Conservation (phyloP, 345 rosid genomes). For the Lepidium didymum region DNA sequence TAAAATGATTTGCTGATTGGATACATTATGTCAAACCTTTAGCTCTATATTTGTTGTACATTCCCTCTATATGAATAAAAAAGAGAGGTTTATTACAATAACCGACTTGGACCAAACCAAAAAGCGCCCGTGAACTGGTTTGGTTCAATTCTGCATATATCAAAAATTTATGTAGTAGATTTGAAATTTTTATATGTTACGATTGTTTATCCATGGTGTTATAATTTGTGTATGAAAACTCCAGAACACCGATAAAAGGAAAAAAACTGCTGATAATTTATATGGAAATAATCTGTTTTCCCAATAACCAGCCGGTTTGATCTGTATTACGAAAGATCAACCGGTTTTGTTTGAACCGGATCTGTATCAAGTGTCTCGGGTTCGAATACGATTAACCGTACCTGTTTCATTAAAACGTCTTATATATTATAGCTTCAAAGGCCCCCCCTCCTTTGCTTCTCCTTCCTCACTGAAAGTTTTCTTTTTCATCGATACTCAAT, state of each 20-base stretch:
- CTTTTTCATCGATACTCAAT: neutral
- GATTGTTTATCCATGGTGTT: too few species aligned
- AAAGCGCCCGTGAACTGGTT: too few species aligned
- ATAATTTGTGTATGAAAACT: too few species aligned
- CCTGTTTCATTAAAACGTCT: neutral
- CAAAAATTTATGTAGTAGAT: too few species aligned
- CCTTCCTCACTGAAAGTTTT: neutral
- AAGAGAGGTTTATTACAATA: neutral
- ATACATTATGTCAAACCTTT: neutral
- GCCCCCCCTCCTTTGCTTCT: neutral
- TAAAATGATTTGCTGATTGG: neutral
- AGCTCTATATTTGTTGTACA: neutral
- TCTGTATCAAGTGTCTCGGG: neutral
- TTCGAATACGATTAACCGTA: neutral
- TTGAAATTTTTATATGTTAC: too few species aligned
- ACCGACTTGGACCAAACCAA: neutral
- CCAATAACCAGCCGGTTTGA: too few species aligned
- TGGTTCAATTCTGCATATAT: too few species aligned
- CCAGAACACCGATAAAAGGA: too few species aligned
- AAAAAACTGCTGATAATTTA: too few species aligned
- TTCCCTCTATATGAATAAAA: neutral
- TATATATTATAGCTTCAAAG: neutral
- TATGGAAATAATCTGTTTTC: too few species aligned
- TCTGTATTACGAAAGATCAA: neutral
- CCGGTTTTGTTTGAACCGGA: constrained; percentile 1